A percentile compares a stretch with the other conserved stretches of the same genome.
Evolutionary conservation across 2,329 filamentous ascomycete genomes (phyloP).

Genomic region (Colletotrichum tamarilloi): DNA sequence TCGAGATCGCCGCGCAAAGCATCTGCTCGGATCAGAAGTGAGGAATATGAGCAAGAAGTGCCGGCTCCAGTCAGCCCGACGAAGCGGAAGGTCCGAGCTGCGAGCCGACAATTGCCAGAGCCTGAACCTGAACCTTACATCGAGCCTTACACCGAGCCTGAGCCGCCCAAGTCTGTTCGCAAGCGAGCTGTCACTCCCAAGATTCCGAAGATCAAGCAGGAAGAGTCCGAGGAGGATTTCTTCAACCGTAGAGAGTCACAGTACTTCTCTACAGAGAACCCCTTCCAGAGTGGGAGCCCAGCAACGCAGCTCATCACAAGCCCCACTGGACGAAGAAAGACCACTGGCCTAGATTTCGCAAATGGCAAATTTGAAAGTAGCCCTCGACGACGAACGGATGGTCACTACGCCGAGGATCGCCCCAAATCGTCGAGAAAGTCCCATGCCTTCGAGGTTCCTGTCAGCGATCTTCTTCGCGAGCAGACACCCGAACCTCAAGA

Average conservation of each 20-base stretch:
- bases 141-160: constrained; percentile 61
- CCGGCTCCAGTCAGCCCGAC: constrained; percentile 56
- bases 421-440: constrained; percentile 48
- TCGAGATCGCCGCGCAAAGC: constrained; percentile 67
- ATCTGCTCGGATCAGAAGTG: constrained; percentile 62
- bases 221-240: constrained; percentile 63
- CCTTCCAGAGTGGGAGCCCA: constrained; percentile 89
- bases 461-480: constrained; percentile 51
- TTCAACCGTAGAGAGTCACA: constrained; percentile 48
- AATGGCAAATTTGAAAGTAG: constrained; percentile 44
- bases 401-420: constrained; percentile 23
- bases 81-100: constrained; percentile 65
- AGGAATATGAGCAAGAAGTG: constrained; percentile 57
- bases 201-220: constrained; percentile 57
- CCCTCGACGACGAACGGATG: constrained; percentile 57
- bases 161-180: constrained; percentile 54
- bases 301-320: constrained; percentile 64
- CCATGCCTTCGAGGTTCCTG: constrained; percentile 68
- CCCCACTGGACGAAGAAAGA: constrained; percentile 61
- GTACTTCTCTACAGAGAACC: constrained; percentile 87
- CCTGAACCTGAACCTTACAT: constrained; percentile 35
- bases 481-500: constrained; percentile 44
- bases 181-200: constrained; percentile 62
- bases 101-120: constrained; percentile 65
- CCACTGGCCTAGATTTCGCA: constrained; percentile 45